Evolutionary conservation across 257 asterid genomes (phyloP).

Genomic region (Fraxinus quadrangulata): DNA sequence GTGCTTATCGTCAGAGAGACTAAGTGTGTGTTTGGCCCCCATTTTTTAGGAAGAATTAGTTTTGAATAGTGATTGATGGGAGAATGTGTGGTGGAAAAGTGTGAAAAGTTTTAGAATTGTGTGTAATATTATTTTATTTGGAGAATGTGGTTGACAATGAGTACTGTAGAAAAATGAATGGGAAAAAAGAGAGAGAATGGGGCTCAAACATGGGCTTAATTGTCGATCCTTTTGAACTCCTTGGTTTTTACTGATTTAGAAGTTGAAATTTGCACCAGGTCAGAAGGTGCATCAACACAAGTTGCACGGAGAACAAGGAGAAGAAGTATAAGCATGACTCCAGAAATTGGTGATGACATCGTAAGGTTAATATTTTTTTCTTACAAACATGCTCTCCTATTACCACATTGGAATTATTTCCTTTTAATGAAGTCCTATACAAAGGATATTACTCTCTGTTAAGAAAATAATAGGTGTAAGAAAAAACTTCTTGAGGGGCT

Average conservation of each 20-base stretch:
- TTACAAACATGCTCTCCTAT: not conserved
- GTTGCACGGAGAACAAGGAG: slow-evolving; percentile 81
- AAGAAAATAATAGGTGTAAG: not conserved
- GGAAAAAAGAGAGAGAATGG: no score
- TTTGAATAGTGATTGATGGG: no score
- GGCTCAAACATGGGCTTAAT: no score
- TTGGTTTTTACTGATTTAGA: slow-evolving; percentile 3
- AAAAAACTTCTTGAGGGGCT: not conserved
- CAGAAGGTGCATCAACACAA: slow-evolving; percentile 80
- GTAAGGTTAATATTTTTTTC: slow-evolving; percentile 69
- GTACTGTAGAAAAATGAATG: no score
- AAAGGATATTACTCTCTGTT: not conserved
- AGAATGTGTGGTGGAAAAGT: no score
- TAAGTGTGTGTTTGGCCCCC: no score
- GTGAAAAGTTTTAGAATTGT: no score
- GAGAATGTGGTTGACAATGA: no score
- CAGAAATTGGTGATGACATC: slow-evolving; percentile 96
- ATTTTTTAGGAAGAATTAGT: no score
- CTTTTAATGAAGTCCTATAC: not conserved
- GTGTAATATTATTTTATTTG: no score
- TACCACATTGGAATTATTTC: not conserved
- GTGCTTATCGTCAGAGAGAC: no score
- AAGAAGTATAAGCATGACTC: slow-evolving; percentile 95
- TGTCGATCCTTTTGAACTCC: slow-evolving; percentile 18
- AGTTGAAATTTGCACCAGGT: slow-evolving; percentile 51